These are phyloP conservation scores for Claviceps maximensis DNA, from an alignment of 2,329 filamentous ascomycete species.

Conservation along the genomic window DNA sequence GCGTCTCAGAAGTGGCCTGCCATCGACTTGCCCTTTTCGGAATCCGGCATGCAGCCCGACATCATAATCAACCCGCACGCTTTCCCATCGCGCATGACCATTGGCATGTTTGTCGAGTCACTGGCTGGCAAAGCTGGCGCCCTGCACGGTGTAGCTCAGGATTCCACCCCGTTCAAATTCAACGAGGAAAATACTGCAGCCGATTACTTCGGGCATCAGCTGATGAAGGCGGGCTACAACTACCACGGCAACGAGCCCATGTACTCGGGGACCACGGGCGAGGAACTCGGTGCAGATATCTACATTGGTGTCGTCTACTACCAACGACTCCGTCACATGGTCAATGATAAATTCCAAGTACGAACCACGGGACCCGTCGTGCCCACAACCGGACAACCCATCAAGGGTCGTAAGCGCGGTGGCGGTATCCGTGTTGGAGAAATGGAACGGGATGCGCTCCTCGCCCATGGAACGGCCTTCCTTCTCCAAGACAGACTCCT, in stretches of 20 bases:
- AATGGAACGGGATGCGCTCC: slow-evolving; percentile 92
- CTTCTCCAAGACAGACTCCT: slow-evolving; percentile 87
- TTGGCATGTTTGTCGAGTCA: slow-evolving; percentile 98
- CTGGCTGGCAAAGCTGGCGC: slow-evolving; percentile 90
- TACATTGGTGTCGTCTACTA: slow-evolving; percentile 97
- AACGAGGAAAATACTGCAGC: slow-evolving; percentile 82
- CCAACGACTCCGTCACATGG: slow-evolving; percentile 96
- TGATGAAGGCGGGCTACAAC: slow-evolving; percentile 91
- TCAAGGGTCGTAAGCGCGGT: slow-evolving; percentile 91
- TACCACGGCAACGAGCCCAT: slow-evolving; percentile 98
- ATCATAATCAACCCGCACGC: slow-evolving; percentile 99
- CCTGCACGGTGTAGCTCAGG: slow-evolving; percentile 88
- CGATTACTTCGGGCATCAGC: slow-evolving; percentile 92
- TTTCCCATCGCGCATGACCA: slow-evolving; percentile 98
- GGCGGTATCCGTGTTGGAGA: slow-evolving; percentile 98
- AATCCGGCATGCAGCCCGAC: slow-evolving; percentile 92
- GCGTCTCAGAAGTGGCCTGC: slow-evolving; percentile 91
- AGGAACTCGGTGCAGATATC: slow-evolving; percentile 88
- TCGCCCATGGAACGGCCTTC: slow-evolving; percentile 92
- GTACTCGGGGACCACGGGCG: slow-evolving; percentile 93
- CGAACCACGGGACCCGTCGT: slow-evolving; percentile 90
- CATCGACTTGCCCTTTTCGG: slow-evolving; percentile 90
- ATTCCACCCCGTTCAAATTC: slow-evolving; percentile 91
- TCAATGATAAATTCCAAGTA: slow-evolving; percentile 98
- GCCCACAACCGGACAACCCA: slow-evolving; percentile 81